These are phyloP conservation scores for Trichomonas gallinae DNA, from an alignment of 208 protist genomes.

Conservation along the genomic window DNA sequence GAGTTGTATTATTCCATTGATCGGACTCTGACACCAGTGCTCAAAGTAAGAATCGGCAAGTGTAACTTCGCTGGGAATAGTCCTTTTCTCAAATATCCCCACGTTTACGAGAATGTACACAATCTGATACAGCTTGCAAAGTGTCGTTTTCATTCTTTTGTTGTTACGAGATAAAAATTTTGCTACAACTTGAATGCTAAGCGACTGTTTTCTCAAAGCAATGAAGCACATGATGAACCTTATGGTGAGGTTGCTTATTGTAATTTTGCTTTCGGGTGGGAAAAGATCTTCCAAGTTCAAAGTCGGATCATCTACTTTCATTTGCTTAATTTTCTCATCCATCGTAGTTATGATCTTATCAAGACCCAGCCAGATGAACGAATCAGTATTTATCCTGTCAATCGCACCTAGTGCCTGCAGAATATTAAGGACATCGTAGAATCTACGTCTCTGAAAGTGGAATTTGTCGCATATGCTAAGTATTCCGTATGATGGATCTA, in stretches of 20 bases:
- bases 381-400: not conserved
- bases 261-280: not conserved
- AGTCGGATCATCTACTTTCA: not conserved
- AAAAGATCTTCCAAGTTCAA: not conserved
- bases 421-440: not conserved
- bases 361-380: not conserved
- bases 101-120: not conserved
- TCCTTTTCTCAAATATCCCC: not conserved
- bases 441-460: not conserved
- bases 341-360: not conserved
- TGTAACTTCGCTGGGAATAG: not conserved
- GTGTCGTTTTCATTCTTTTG: not conserved
- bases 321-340: not conserved
- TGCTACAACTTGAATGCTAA: not conserved
- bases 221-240: not conserved
- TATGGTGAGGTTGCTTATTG: not conserved
- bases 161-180: not conserved
- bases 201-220: not conserved
- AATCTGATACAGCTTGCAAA: slow-evolving; percentile 1
- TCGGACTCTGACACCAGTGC: not conserved
- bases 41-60: not conserved
- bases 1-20: not conserved
- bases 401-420: not conserved
- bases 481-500: not conserved
- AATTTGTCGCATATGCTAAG: not conserved